phyloP scores from a whole-genome alignment of 2,329 filamentous ascomycete genomes.

The Aspergillus flavus region DNA sequence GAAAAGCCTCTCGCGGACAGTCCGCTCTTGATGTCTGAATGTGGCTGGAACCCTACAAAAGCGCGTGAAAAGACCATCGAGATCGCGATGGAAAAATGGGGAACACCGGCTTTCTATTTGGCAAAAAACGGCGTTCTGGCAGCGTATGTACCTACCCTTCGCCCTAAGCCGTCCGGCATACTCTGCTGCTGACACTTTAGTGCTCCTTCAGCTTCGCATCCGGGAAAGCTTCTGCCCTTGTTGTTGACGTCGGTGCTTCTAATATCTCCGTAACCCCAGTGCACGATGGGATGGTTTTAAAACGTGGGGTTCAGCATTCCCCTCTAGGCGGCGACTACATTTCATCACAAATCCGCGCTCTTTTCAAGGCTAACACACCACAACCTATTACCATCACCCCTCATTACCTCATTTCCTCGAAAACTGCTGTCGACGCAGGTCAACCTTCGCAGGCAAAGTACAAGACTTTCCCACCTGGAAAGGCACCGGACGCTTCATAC shows the following conservation, averaged over 20 bases:
- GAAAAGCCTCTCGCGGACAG: slow-evolving; percentile 85
- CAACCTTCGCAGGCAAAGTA: slow-evolving; percentile 75
- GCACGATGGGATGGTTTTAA: slow-evolving; percentile 91
- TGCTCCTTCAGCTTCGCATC: slow-evolving; percentile 67
- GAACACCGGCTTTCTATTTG: slow-evolving; percentile 90
- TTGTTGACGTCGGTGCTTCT: slow-evolving; percentile 87
- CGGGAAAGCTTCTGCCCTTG: slow-evolving; percentile 88
- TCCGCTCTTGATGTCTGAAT: slow-evolving; percentile 90
- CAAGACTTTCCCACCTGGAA: slow-evolving; percentile 66
- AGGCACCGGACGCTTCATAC: slow-evolving; percentile 68
- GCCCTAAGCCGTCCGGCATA: not conserved
- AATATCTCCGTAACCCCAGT: slow-evolving; percentile 88
- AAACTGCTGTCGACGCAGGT: slow-evolving; percentile 84
- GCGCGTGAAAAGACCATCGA: slow-evolving; percentile 92
- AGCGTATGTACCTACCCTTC: slow-evolving; percentile 53
- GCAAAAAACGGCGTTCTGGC: slow-evolving; percentile 86
- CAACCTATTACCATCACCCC: slow-evolving; percentile 77
- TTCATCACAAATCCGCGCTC: slow-evolving; percentile 79
- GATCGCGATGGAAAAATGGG: slow-evolving; percentile 96
- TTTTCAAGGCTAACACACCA: slow-evolving; percentile 68
- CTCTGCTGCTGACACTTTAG: not conserved
- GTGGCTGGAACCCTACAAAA: slow-evolving; percentile 87
- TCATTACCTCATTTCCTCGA: slow-evolving; percentile 84
- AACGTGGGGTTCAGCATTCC: slow-evolving; percentile 84
- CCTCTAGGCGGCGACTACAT: slow-evolving; percentile 87